Evolutionary conservation across 116 monocot species (phyloP).

Genomic region (Posidonia oceanica): DNA sequence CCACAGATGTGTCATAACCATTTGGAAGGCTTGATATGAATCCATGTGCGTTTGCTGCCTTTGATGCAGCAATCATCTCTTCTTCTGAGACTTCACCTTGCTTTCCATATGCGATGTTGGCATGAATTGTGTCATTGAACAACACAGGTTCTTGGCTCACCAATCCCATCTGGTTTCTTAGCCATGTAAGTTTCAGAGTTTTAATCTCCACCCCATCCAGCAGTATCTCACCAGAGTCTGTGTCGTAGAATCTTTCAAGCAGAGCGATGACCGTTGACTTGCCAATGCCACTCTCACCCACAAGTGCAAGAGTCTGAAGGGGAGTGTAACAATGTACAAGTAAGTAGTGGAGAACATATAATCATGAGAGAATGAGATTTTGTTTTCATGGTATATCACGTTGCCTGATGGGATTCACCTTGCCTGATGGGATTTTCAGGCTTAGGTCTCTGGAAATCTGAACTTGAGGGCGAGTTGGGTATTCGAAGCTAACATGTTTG

Average conservation of each 20-base stretch:
- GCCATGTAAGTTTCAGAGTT: slow-evolving; percentile 25
- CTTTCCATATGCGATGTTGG: slow-evolving; percentile 48
- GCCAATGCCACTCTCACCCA: slow-evolving; percentile 45
- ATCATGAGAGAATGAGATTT: not conserved
- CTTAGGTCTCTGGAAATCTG: slow-evolving; percentile 37
- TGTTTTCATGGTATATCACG: slow-evolving; percentile 3
- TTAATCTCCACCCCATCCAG: slow-evolving; percentile 25
- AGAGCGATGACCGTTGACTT: slow-evolving; percentile 36
- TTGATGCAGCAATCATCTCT: slow-evolving; percentile 21
- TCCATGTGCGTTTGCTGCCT: slow-evolving; percentile 13
- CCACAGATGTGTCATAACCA: slow-evolving; percentile 31
- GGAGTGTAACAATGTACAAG: no score
- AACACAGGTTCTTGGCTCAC: slow-evolving; percentile 33
- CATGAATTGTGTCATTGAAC: slow-evolving; percentile 35
- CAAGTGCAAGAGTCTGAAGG: slow-evolving; percentile 30
- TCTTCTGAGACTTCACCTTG: slow-evolving; percentile 23
- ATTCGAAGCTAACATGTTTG: slow-evolving; percentile 29
- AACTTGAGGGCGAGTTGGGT: slow-evolving; percentile 31
- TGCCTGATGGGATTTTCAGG: slow-evolving; percentile 30
- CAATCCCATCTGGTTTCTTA: slow-evolving; percentile 13
- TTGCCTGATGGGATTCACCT: slow-evolving; percentile 37
- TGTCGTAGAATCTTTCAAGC: slow-evolving; percentile 38
- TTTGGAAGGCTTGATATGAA: slow-evolving; percentile 11
- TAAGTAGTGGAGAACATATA: not conserved
- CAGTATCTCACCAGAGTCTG: slow-evolving; percentile 27